Conservation (phyloP, 129 eudicot genomes). For the Erigeron canadensis region DNA sequence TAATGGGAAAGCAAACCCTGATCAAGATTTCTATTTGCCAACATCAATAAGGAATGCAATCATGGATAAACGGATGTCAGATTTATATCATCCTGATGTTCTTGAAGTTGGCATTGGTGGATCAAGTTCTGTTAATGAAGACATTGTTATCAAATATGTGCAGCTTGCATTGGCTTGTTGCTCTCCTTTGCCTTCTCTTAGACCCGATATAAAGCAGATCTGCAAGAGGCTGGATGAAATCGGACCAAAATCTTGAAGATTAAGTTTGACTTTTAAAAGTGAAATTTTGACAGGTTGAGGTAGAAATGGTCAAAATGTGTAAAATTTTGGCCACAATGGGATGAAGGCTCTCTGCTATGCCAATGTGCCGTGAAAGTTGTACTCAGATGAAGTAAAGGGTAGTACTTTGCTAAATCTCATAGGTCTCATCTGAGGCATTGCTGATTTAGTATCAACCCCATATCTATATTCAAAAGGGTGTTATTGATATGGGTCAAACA, state of each 20-base stretch:
- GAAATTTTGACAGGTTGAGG: slow-evolving; percentile 27
- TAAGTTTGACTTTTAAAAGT: slow-evolving; percentile 18
- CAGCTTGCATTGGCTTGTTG: slow-evolving; percentile 92
- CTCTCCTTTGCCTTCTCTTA: slow-evolving; percentile 70
- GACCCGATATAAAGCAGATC: slow-evolving; percentile 65
- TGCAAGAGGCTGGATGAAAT: slow-evolving; percentile 73
- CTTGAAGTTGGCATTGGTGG: slow-evolving; percentile 37
- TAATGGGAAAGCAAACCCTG: slow-evolving; percentile 43
- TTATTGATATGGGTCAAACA: slow-evolving; percentile 34
- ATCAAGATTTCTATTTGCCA: slow-evolving; percentile 74
- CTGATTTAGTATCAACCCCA: slow-evolving; percentile 9
- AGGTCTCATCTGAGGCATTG: slow-evolving; percentile 22
- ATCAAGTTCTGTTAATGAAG: slow-evolving; percentile 49
- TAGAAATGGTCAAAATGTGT: slow-evolving; percentile 19
- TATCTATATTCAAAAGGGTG: slow-evolving; percentile 20
- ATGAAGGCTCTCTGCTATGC: not conserved
- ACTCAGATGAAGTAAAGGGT: slow-evolving; percentile 29
- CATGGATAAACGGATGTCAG: slow-evolving; percentile 53
- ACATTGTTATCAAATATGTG: slow-evolving; percentile 49
- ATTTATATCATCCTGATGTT: slow-evolving; percentile 65
- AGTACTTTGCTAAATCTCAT: slow-evolving; percentile 6
- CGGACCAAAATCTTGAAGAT: slow-evolving; percentile 31
- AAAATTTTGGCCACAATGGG: slow-evolving; percentile 20
- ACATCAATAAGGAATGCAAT: slow-evolving; percentile 55
- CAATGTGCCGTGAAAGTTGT: slow-evolving; percentile 30